Evolutionary conservation across 306 rosid genomes (phyloP).

Genomic region (Lotus japonicus): DNA sequence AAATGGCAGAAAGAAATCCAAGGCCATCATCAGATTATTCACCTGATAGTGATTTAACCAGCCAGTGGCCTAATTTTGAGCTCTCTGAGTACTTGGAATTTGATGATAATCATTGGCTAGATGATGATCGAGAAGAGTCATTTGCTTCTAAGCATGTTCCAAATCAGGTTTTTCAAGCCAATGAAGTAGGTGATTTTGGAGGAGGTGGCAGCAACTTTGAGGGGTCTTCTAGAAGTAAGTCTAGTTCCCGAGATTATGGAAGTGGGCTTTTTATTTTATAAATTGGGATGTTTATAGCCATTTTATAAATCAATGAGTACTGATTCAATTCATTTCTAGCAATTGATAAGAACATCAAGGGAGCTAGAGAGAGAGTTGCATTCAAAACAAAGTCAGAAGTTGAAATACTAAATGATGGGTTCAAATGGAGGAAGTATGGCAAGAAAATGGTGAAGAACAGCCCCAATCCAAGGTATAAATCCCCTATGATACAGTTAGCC

Average conservation of each 20-base stretch:
- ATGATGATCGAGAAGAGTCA: slow-evolving; percentile 8
- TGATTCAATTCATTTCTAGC: not conserved
- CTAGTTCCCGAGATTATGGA: not conserved
- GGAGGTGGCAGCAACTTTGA: slow-evolving; percentile 31
- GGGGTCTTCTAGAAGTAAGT: slow-evolving; percentile 45
- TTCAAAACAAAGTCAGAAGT: slow-evolving; percentile 73
- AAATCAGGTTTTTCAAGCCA: slow-evolving; percentile 24
- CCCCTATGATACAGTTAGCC: too few relatives aligned
- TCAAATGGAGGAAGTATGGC: slow-evolving; percentile 95
- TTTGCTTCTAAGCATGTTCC: slow-evolving; percentile 25
- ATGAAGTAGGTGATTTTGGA: slow-evolving; percentile 21
- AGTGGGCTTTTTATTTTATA: not conserved
- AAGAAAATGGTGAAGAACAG: slow-evolving; percentile 89
- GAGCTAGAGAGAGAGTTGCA: slow-evolving; percentile 48
- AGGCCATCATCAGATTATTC: slow-evolving; percentile 11
- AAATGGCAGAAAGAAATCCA: slow-evolving; percentile 46
- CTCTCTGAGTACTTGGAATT: slow-evolving; percentile 44
- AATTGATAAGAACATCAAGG: slow-evolving; percentile 1
- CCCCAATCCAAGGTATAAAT: slow-evolving; percentile 72
- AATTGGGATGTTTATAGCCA: not conserved
- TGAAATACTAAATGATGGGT: slow-evolving; percentile 82
- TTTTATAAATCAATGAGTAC: not conserved
- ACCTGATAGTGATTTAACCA: slow-evolving; percentile 28
- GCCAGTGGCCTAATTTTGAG: slow-evolving; percentile 36
- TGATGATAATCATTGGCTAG: slow-evolving; percentile 28